phyloP scores from a whole-genome alignment of 805 yeast species.

The Hyphopichia homilentoma region DNA sequence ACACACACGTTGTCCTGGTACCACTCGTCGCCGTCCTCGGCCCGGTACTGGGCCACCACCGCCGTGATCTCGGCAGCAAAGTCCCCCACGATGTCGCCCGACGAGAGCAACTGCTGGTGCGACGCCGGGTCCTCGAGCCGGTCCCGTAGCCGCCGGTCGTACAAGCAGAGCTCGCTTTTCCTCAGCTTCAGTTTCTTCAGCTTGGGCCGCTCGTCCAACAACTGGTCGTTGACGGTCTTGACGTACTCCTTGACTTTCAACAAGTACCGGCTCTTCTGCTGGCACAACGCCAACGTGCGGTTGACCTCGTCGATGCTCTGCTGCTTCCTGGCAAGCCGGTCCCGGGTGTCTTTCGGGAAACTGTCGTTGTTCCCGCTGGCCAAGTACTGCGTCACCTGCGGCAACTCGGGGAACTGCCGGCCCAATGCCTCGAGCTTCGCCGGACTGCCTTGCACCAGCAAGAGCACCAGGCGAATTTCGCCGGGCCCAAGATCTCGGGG shows the following conservation, averaged over 20 bases:
- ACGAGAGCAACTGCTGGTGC: neutral
- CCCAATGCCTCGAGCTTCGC: constrained; percentile 24
- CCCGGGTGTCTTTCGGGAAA: constrained; percentile 14
- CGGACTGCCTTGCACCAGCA: constrained; percentile 11
- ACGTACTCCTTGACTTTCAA: constrained; percentile 31
- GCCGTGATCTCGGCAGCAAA: constrained; percentile 13
- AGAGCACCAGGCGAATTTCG: too few species aligned
- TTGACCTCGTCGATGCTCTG: constrained; percentile 12
- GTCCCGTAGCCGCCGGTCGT: constrained; percentile 27
- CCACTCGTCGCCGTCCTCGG: constrained; percentile 7
- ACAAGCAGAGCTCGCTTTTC: constrained; percentile 54
- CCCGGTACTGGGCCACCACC: constrained; percentile 9
- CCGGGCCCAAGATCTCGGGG: too few species aligned
- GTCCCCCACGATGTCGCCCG: constrained; percentile 6
- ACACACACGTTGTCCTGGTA: constrained; percentile 36
- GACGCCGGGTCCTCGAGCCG: neutral
- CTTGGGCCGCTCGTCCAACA: constrained; percentile 9
- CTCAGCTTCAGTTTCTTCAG: constrained; percentile 19
- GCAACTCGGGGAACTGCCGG: constrained; percentile 41
- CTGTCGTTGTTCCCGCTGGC: constrained; percentile 1
- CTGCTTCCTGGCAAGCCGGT: constrained; percentile 16
- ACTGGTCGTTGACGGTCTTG: constrained; percentile 32
- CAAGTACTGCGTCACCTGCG: constrained; percentile 23
- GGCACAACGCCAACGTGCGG: constrained; percentile 8
- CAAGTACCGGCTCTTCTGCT: constrained; percentile 19